Percentiles rank a stretch among this genome's conserved stretches.
phyloP scores from a whole-genome alignment of 345 rosid genomes.

The Syzygium aromaticum region DNA sequence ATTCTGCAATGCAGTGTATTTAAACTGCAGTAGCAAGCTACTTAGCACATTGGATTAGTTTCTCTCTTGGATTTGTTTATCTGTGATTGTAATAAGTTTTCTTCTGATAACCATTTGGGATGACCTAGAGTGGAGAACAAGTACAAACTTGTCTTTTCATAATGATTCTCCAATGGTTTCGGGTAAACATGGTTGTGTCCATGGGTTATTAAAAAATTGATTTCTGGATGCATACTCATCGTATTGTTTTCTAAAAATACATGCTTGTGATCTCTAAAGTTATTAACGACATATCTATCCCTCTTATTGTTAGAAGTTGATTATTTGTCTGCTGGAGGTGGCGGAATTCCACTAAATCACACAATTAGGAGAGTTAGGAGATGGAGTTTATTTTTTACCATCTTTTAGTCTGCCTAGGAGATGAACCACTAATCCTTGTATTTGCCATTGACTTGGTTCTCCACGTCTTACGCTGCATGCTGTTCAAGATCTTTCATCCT shows the following conservation, averaged over 20 bases:
- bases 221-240: background rate
- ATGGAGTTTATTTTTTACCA: background rate
- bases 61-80: background rate
- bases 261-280: background rate
- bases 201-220: background rate
- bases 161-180: background rate
- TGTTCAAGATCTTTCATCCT: background rate
- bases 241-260: background rate
- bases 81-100: background rate
- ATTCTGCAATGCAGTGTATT: constrained; percentile 1
- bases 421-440: background rate
- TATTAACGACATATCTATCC: background rate
- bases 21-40: background rate
- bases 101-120: background rate
- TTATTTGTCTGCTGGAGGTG: background rate
- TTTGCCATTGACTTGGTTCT: background rate
- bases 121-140: background rate
- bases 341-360: background rate
- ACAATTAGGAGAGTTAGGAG: background rate
- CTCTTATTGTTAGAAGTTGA: background rate
- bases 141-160: background rate
- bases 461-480: background rate
- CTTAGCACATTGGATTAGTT: background rate
- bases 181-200: background rate
- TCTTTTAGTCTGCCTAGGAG: background rate